Percentiles rank a stretch among this genome's conserved stretches.
Conservation (phyloP, 129 eudicot species). For the Glebionis coronaria region DNA sequence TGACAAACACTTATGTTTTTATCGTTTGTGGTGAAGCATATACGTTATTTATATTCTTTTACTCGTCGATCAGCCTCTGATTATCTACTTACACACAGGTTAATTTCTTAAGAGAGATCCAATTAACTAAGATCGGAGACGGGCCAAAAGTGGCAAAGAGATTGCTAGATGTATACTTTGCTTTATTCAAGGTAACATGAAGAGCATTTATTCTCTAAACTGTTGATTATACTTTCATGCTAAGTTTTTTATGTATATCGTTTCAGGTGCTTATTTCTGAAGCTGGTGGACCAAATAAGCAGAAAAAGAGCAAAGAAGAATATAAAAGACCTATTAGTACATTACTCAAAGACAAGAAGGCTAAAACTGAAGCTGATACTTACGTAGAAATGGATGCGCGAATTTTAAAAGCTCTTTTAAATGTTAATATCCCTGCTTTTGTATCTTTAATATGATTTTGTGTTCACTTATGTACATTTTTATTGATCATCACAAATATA, state of each 20-base stretch:
- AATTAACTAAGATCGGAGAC: constrained; percentile 72
- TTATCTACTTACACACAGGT: constrained; percentile 49
- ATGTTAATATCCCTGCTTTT: constrained; percentile 51
- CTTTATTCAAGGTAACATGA: constrained; percentile 73
- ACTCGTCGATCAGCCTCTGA: constrained; percentile 17
- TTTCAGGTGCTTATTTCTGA: constrained; percentile 80
- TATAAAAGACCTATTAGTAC: constrained; percentile 24
- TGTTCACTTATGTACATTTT: constrained; percentile 9
- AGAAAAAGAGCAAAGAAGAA: constrained; percentile 40
- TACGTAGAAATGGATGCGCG: constrained; percentile 99
- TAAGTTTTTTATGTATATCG: constrained; percentile 13
- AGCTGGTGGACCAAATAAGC: constrained; percentile 35
- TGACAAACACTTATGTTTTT: neutral
- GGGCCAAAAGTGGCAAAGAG: constrained; percentile 91
- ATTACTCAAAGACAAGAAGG: constrained; percentile 44
- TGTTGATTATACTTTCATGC: constrained; percentile 8
- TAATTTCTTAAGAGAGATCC: constrained; percentile 75
- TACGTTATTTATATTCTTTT: neutral
- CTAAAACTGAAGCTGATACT: constrained; percentile 42
- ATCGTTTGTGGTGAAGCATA: neutral
- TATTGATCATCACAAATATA: neutral
- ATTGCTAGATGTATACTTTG: constrained; percentile 89
- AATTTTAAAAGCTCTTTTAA: constrained; percentile 70
- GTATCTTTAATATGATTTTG: neutral
- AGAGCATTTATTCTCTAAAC: neutral